Conservation (phyloP, 2,329 filamentous ascomycete genomes). For the Simplicillium aogashimaense region DNA sequence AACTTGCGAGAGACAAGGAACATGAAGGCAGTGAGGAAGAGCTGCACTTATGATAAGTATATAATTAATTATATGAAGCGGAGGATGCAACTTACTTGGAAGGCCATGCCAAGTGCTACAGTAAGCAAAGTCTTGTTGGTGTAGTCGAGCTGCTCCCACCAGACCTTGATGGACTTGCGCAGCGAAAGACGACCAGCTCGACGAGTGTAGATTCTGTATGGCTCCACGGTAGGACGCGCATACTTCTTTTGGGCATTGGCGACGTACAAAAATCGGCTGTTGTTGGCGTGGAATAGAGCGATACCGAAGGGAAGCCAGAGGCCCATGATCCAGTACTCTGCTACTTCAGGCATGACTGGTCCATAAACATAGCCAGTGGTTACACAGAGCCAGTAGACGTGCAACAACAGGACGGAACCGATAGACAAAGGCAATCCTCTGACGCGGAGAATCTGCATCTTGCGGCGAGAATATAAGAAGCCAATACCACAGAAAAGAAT, state of each 20-base stretch:
- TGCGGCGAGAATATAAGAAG: constrained; percentile 28
- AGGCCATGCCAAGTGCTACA: constrained; percentile 41
- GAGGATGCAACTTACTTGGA: constrained; percentile 35
- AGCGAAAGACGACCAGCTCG: constrained; percentile 10
- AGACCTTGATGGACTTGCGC: constrained; percentile 19
- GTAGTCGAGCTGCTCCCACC: constrained; percentile 31
- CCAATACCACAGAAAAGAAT: constrained; percentile 27
- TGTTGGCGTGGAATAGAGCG: constrained; percentile 55
- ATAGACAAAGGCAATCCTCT: constrained; percentile 30
- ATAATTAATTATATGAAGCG: no score
- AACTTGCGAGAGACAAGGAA: constrained; percentile 58
- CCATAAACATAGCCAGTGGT: constrained; percentile 27
- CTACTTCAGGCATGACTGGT: constrained; percentile 34
- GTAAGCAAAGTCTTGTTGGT: constrained; percentile 37
- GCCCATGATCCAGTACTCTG: constrained; percentile 59
- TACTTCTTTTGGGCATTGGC: constrained; percentile 42
- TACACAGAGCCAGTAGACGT: constrained; percentile 31
- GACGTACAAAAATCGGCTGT: constrained; percentile 49
- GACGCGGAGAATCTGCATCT: constrained; percentile 29
- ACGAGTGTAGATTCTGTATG: constrained; percentile 10
- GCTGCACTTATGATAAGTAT: constrained; percentile 23
- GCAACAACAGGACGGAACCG: constrained; percentile 26
- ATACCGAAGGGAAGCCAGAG: constrained; percentile 55
- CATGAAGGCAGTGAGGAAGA: constrained; percentile 47
- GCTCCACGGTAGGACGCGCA: constrained; percentile 11